These are phyloP conservation scores for Paramyrothecium sp. DNA, from an alignment of 2,329 filamentous ascomycete species.

Conservation along the genomic window DNA sequence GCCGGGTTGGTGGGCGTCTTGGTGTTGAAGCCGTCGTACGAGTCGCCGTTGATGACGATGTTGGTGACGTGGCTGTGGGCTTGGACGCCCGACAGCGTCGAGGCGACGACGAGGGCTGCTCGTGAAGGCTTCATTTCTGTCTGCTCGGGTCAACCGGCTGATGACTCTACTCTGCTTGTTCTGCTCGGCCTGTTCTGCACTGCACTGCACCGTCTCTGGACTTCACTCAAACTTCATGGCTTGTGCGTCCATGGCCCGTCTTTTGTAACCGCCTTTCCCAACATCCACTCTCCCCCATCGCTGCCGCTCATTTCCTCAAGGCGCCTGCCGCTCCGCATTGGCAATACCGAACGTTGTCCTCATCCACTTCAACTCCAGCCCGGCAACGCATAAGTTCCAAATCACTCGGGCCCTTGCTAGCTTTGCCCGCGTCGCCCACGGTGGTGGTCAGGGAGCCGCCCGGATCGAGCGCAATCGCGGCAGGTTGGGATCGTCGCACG, in stretches of 20 bases:
- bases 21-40: conserved; percentile 1
- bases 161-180: too few relatives aligned
- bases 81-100: neutral
- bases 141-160: neutral
- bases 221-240: neutral
- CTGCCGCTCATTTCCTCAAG: neutral
- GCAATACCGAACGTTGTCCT: neutral
- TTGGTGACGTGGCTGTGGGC: conserved; percentile 2
- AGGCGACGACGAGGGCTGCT: neutral
- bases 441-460: too few relatives aligned
- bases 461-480: neutral
- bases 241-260: neutral
- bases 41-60: conserved; percentile 2
- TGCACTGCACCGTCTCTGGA: neutral
- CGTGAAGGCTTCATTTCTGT: neutral
- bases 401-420: neutral
- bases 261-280: neutral
- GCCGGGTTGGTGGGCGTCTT: neutral
- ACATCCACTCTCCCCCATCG: neutral
- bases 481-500: neutral
- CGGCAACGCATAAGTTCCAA: neutral
- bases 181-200: neutral
- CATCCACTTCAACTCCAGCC: neutral
- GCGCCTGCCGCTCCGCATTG: neutral
- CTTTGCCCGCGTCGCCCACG: neutral